phyloP scores from a whole-genome alignment of 23 red algal species.

The Gracilariopsis chorda region DNA sequence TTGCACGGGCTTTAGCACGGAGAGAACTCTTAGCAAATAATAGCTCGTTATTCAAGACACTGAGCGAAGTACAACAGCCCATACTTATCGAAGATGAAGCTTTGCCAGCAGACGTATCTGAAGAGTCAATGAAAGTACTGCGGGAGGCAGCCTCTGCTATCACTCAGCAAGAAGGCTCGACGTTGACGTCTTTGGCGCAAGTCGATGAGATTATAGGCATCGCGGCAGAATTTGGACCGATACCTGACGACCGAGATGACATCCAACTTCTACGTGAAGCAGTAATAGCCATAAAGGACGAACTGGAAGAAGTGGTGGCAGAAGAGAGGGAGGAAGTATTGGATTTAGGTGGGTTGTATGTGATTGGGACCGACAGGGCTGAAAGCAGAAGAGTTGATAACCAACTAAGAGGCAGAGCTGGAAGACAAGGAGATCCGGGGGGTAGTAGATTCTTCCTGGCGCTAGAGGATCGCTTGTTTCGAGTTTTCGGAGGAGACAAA shows the following conservation, averaged over 20 bases:
- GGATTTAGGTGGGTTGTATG: conserved; percentile 86
- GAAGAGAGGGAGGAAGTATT: conserved; percentile 78
- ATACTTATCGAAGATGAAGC: conserved; percentile 72
- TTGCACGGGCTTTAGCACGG: conserved; percentile 64
- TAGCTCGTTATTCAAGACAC: not conserved
- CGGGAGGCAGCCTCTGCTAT: not conserved
- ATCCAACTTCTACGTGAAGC: conserved; percentile 28
- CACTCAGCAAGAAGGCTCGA: not conserved
- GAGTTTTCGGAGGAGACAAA: conserved; percentile 92
- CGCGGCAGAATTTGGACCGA: conserved; percentile 47
- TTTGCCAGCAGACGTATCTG: conserved; percentile 43
- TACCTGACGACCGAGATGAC: conserved; percentile 18
- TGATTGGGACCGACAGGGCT: conserved; percentile 95
- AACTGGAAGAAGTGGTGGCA: conserved; percentile 47
- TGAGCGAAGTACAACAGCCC: not conserved
- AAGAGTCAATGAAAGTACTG: conserved; percentile 18
- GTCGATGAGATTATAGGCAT: conserved; percentile 67
- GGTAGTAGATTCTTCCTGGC: conserved; percentile 91
- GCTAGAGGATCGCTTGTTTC: conserved; percentile 90
- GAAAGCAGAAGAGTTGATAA: conserved; percentile 96
- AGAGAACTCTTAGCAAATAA: conserved; percentile 23
- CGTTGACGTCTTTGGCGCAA: not conserved
- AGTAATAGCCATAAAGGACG: conserved; percentile 15
- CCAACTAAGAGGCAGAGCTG: conserved; percentile 94
- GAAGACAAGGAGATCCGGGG: conserved; percentile 96